These are phyloP conservation scores for Claviceps purpurea DNA, from an alignment of 2,329 filamentous ascomycete genomes.

Conservation along the genomic window DNA sequence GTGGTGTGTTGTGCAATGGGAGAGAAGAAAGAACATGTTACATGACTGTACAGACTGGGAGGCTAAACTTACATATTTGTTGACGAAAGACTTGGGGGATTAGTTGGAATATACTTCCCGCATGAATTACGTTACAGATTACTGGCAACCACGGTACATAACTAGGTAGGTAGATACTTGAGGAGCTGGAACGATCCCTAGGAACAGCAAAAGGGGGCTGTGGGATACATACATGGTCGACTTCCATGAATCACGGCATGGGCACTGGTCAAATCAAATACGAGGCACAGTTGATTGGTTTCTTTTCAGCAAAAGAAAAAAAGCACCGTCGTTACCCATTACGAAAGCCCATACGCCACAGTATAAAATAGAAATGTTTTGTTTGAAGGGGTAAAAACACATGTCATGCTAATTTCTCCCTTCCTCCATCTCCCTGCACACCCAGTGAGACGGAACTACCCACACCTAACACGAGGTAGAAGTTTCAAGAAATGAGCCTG, in stretches of 20 bases:
- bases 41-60: no score
- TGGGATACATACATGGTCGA: no score
- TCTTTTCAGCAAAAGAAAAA: background rate
- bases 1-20: no score
- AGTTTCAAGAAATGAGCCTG: background rate
- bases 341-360: conserved; percentile 23
- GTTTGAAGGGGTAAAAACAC: background rate
- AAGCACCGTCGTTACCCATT: conserved; percentile 6
- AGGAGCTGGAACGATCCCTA: no score
- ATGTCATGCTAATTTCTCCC: background rate
- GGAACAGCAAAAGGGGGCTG: no score
- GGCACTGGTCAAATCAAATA: background rate
- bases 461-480: background rate
- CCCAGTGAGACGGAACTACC: conserved; percentile 18
- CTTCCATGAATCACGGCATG: background rate
- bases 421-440: conserved; percentile 20
- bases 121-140: no score
- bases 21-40: no score
- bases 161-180: no score
- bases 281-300: conserved; percentile 8
- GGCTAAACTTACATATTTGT: no score
- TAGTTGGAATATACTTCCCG: no score
- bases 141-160: no score
- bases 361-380: conserved; percentile 1
- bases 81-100: no score